Evolutionary conservation across 208 protist genomes (phyloP).

Genomic region (Herpetomonas muscarum): DNA sequence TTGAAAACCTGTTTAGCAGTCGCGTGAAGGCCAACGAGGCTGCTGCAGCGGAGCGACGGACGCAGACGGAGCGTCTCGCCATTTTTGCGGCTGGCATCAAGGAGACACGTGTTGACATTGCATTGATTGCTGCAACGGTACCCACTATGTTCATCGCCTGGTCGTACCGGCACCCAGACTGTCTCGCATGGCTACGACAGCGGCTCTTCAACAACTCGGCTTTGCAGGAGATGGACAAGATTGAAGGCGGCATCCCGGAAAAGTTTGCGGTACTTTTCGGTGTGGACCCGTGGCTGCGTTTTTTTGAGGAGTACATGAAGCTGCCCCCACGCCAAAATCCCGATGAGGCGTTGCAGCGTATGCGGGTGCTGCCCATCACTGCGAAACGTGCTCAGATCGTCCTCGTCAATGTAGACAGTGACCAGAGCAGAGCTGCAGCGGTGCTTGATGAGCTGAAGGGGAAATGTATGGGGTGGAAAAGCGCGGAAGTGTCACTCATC

Average conservation of each 20-base stretch:
- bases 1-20: too few species aligned
- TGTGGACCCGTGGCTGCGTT: slow-evolving; percentile 65
- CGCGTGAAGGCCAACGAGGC: too few species aligned
- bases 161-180: slow-evolving; percentile 51
- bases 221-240: slow-evolving; percentile 17
- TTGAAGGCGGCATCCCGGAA: slow-evolving; percentile 17
- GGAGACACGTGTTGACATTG: slow-evolving; percentile 54
- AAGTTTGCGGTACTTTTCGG: slow-evolving; percentile 25
- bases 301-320: slow-evolving; percentile 40
- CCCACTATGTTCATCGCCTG: slow-evolving; percentile 78
- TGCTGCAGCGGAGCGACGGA: neutral
- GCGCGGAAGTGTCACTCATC: slow-evolving; percentile 61
- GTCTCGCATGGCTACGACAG: slow-evolving; percentile 54
- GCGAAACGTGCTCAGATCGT: slow-evolving; percentile 79
- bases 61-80: neutral
- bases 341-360: slow-evolving; percentile 11
- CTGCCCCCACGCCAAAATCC: slow-evolving; percentile 18
- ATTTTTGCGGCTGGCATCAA: slow-evolving; percentile 43
- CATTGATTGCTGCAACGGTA: slow-evolving; percentile 39
- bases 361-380: slow-evolving; percentile 22
- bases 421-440: slow-evolving; percentile 25
- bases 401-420: slow-evolving; percentile 75
- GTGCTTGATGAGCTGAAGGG: slow-evolving; percentile 30
- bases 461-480: slow-evolving; percentile 42
- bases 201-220: slow-evolving; percentile 54